A percentile compares a stretch with the other conserved stretches of the same genome.
Evolutionary conservation across 805 yeast genomes (phyloP).

Genomic region (Torulaspora quercuum): DNA sequence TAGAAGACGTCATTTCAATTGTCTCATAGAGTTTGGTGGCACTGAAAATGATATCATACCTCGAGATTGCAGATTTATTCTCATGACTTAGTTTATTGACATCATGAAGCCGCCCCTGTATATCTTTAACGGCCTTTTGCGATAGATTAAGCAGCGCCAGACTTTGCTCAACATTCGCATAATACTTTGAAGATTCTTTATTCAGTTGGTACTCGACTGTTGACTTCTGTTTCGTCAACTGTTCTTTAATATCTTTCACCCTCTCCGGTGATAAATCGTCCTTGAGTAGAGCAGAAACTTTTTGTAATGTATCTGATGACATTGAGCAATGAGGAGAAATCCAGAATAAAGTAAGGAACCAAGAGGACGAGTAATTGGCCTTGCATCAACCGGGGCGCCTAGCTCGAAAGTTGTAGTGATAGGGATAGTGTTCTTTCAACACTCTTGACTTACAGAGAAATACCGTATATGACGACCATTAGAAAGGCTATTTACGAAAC

Average conservation of each 20-base stretch:
- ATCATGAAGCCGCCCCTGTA: constrained; percentile 45
- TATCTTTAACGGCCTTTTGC: constrained; percentile 46
- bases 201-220: constrained; percentile 72
- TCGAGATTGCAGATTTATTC: constrained; percentile 55
- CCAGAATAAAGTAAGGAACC: no score
- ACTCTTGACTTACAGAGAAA: no score
- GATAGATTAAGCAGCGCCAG: constrained; percentile 39
- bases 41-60: constrained; percentile 65
- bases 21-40: constrained; percentile 68
- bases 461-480: background rate
- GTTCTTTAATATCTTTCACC: constrained; percentile 50
- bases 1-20: constrained; percentile 62
- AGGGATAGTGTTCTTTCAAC: background rate
- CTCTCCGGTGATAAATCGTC: constrained; percentile 52
- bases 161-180: constrained; percentile 50
- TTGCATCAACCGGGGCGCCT: no score
- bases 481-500: constrained; percentile 37
- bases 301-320: constrained; percentile 28
- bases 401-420: no score
- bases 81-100: constrained; percentile 52
- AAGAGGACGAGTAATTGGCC: no score
- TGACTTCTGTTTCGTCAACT: constrained; percentile 64
- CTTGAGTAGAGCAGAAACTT: constrained; percentile 36
- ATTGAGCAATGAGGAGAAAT: no score
- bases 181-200: constrained; percentile 63